These are phyloP conservation scores for Aspergillus fischeri DNA, from an alignment of 2,329 filamentous ascomycete species.

Conservation along the genomic window DNA sequence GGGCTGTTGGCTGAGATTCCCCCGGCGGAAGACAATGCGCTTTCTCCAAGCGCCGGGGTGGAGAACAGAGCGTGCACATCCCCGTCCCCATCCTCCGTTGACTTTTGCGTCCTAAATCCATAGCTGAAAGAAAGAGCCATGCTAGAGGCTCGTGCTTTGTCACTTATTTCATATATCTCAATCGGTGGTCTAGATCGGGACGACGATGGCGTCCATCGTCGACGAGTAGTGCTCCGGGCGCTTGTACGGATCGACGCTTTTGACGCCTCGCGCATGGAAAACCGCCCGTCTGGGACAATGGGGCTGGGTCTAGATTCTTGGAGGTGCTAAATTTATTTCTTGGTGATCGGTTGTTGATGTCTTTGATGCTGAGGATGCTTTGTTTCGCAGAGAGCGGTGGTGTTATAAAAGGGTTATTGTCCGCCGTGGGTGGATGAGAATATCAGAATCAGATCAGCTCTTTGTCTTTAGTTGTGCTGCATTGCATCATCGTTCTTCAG, in stretches of 20 bases:
- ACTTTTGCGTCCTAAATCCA: not conserved
- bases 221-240: not conserved
- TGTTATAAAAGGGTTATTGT: not conserved
- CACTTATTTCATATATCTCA: not conserved
- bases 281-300: not conserved
- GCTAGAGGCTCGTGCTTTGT: not conserved
- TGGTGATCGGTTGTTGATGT: not conserved
- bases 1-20: constrained; percentile 24
- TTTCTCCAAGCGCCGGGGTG: constrained; percentile 26
- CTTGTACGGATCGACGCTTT: not conserved
- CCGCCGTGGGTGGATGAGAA: not conserved
- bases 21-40: constrained; percentile 8
- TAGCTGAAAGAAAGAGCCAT: not conserved
- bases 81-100: not conserved
- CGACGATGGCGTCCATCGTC: not conserved
- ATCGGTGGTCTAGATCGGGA: not conserved
- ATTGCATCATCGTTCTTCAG: not conserved
- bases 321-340: not conserved
- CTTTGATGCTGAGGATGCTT: not conserved
- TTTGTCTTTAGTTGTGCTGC: not conserved
- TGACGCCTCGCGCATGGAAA: not conserved
- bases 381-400: not conserved
- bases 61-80: constrained; percentile 4
- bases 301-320: not conserved
- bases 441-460: not conserved